phyloP scores from a whole-genome alignment of 768 basidiomycete genomes.

The Russula emetica region DNA sequence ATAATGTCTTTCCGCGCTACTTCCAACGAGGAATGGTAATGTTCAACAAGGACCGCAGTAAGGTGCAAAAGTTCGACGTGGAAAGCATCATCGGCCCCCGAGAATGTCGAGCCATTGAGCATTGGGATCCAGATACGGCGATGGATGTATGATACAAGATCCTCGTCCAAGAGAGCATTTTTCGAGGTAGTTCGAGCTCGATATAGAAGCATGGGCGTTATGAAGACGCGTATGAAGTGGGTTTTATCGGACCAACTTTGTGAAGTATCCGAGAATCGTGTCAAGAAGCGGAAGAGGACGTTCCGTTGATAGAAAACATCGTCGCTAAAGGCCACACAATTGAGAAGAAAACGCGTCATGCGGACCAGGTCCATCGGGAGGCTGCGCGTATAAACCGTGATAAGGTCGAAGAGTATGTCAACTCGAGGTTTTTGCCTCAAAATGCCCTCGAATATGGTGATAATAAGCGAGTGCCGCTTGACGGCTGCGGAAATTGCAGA shows the following conservation, averaged over 20 bases:
- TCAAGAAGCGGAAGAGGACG: constrained; percentile 77
- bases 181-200: constrained; percentile 56
- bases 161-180: constrained; percentile 62
- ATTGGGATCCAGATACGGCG: constrained; percentile 79
- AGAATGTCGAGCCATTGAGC: constrained; percentile 48
- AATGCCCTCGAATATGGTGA: constrained; percentile 73
- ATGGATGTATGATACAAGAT: constrained; percentile 67
- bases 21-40: constrained; percentile 73
- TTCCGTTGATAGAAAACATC: constrained; percentile 72
- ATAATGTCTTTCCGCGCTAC: constrained; percentile 89
- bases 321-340: constrained; percentile 71
- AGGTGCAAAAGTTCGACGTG: constrained; percentile 88
- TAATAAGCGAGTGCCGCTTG: constrained; percentile 59
- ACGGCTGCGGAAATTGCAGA: constrained; percentile 48
- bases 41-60: constrained; percentile 82
- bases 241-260: constrained; percentile 74
- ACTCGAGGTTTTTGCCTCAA: constrained; percentile 70
- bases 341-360: constrained; percentile 80
- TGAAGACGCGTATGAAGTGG: constrained; percentile 70
- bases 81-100: constrained; percentile 73
- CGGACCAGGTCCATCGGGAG: constrained; percentile 77
- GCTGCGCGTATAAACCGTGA: constrained; percentile 73
- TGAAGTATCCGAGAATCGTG: constrained; percentile 68
- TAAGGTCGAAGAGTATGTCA: constrained; percentile 84
- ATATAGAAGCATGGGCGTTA: constrained; percentile 82